Evolutionary conservation across 768 basidiomycete species (phyloP), one percentile per base, ranked within the genome.

Genomic region (Sistotremastrum niveocremeum): DNA sequence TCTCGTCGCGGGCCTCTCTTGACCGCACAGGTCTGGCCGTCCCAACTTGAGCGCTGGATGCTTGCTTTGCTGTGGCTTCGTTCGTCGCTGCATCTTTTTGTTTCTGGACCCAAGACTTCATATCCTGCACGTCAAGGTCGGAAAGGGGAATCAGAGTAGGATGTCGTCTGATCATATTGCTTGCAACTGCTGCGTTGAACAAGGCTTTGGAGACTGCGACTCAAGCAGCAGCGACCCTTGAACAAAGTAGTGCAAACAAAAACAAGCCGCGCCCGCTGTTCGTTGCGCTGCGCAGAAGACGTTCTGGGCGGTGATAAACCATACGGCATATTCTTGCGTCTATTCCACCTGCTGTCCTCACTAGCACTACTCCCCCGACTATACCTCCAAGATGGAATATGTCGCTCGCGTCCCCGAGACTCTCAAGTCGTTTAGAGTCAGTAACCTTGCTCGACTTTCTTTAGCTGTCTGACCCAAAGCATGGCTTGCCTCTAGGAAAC

Each of bases 81-180:
- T 42, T 47, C 29, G 50, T 45, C 5, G 50, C 51, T 7, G 54
- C 56, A 7, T 52, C 48, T 49, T 60, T 62, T 47, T 55, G 57
- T 36, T 53, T 55, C 36, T 76, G 54, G 12, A 72, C 66, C 55
- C 79, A 60, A 42, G 79, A 75, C 37, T 84, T 76, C 37, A 87
- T 67, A 50, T 85, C 84, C 64, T 87, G 81, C 31, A 89, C 79
- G 58, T 88, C 86, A 20, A 69, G 60, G 59, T 87, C 84, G 49
- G 68, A 75, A 75, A 89, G 77, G 31, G 72, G 73, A 51, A 89
- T 82, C 46, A 82, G 69, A 1, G 85, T 85, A 4, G 86, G 84
- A 20, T 72, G 69, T 42, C 85, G 71, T 42, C 86, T 77, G 57
- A 89, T 83, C 86, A 89, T 69, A n/a, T 37, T 44, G 28, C 20